Evolutionary conservation across 495 filamentous ascomycete species (phyloP), one percentile per base, ranked within the genome.

Genomic region (Aspergillus egyptiacus): DNA sequence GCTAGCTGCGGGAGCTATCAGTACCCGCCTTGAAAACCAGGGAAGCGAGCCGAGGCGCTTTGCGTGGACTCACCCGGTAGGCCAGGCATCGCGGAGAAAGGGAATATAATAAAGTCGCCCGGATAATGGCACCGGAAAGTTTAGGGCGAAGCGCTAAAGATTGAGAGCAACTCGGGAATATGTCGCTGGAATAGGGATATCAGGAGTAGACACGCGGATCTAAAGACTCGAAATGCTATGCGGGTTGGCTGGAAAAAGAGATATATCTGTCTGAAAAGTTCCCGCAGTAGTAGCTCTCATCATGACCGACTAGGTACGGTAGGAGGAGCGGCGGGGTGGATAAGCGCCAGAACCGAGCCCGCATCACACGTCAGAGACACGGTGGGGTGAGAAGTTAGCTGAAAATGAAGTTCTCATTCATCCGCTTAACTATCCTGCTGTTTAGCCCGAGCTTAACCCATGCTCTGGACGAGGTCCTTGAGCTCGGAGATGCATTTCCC

Each of bases 21-120:
- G 46, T 5, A 15, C 27, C 38, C 30, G 18, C 22, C 14, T 5
- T 1, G 20, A 19, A 34, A 17, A 31, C 27, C 15, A 28, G 11
- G n/a, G n/a, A n/a, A n/a, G 9, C 10, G 17, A 13, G 1, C 0
- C 15, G 24, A 23, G 35, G 38, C 15, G 18, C 11, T 39, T 23
- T 14, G 11, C 8, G 6, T 3, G 37, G 43, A 76, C 79, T 55
- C 77, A 95, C 89, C 74, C 50, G 89, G 89, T 70, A 95, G 80
- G 53, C 89, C 87, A 65, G 89, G 89, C 89, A 95, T 95, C 41
- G 60, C 67, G 54, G 19, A 24, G 11, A 20, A 14, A 24, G 7
- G 41, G 37, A 45, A 37, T 48, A 14, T 43, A 40, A 42, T 46
- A 49, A 51, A 36, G 34, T 22, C 18, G 46, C 20, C 32, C 34